Base-by-base conservation (phyloP, 2,329 filamentous ascomycete species). In the Dothideomycetes sp. region DNA sequence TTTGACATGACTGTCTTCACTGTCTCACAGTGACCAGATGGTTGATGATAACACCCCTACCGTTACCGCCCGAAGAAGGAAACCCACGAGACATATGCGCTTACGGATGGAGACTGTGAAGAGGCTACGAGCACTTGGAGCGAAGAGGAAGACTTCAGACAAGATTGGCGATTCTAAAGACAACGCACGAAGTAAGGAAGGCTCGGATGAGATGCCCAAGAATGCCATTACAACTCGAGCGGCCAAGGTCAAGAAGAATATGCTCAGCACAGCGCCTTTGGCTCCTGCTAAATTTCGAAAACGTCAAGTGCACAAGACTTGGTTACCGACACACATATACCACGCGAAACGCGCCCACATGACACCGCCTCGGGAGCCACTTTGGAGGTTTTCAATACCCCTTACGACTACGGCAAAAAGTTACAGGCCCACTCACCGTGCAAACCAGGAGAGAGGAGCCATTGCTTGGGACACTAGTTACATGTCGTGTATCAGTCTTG, bases 381-480 rank as follows among this genome's bases (percentile, higher is more conserved):
- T 91, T n/a, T 98, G 91, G 91, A 75, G 87, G 31, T 94, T 95
- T 59, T 77, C 85, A 1, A 66, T 96, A 17, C 86, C 88, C 0
- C 59, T 94, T 47, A 86, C 84, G 4, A 86, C 89, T 0, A 93
- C 83, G 19, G 80, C 86, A 55, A 98, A 98, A 66, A 79, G 81
- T 37, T 95, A 95, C 57, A 72, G 91, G 37, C 77, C 85, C 34
- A 91, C 85, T 0, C 87, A 96, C 64, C 77, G 88, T 47, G 81
- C 85, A 16, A 76, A 79, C 38, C 78, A 79, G 19, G 72, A 80
- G 38, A 76, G 80, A 47, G 88, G 91, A 4, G 81, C 81, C 16
- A 69, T 96, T 32, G 79, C 79, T 1, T 96, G 89, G 87, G 91
- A 98, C 61, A 84, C 78, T 68, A 96, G 88, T 57, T 98, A 95